A percentile compares a stretch with the other conserved stretches of the same genome.
These are phyloP conservation scores for Hibiscus trionum DNA, from an alignment of 345 rosid genomes.

Conservation along the genomic window DNA sequence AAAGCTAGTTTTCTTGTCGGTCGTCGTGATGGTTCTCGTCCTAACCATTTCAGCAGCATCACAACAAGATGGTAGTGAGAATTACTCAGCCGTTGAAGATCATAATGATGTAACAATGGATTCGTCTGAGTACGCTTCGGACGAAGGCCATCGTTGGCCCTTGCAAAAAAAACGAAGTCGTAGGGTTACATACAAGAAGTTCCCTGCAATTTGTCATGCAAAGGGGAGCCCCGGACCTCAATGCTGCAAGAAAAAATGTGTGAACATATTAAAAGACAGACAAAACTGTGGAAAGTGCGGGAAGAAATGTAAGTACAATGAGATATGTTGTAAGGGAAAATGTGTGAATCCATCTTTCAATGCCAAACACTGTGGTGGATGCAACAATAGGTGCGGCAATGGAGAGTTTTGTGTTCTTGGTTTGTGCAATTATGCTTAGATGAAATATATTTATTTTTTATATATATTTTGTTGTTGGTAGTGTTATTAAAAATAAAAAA, in stretches of 20 bases:
- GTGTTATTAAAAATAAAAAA: too few relatives aligned
- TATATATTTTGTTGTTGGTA: too few relatives aligned
- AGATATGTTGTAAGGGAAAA: slow-evolving; percentile 33
- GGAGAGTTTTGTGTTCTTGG: slow-evolving; percentile 31
- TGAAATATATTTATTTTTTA: not conserved
- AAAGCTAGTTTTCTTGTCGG: not conserved
- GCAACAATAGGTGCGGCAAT: slow-evolving; percentile 12
- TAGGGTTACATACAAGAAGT: slow-evolving; percentile 3
- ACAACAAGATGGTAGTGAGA: not conserved
- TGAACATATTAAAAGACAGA: slow-evolving; percentile 12
- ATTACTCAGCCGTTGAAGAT: not conserved
- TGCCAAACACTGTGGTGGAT: slow-evolving; percentile 28
- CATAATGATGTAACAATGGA: not conserved
- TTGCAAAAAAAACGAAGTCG: not conserved
- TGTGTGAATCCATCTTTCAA: slow-evolving; percentile 29
- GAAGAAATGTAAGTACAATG: slow-evolving; percentile 31
- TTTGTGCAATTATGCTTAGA: slow-evolving; percentile 30
- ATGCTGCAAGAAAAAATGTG: slow-evolving; percentile 23
- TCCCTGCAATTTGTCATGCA: not conserved
- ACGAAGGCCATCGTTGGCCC: not conserved
- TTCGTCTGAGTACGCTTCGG: not conserved
- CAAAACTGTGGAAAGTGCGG: slow-evolving; percentile 36
- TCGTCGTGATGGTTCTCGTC: not conserved
- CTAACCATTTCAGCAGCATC: not conserved
- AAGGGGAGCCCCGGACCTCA: slow-evolving; percentile 5